A percentile compares a stretch with the other conserved stretches of the same genome.
These are phyloP conservation scores for Lichtheimia ornata DNA, from an alignment of 371 early-diverging fungal genomes.

Conservation along the genomic window DNA sequence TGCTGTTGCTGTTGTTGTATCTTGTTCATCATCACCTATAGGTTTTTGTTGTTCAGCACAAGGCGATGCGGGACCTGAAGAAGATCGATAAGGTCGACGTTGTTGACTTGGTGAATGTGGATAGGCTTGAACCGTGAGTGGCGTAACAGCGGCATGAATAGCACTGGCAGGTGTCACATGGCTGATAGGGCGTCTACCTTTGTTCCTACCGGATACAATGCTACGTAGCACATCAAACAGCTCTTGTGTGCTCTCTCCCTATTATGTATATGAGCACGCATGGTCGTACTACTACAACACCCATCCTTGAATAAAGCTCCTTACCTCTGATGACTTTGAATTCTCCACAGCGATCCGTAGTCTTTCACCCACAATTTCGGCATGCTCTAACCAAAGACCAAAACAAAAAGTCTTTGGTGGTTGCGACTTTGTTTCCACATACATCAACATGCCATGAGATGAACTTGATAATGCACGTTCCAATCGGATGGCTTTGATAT, in stretches of 20 bases:
- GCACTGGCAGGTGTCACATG: conserved; percentile 36
- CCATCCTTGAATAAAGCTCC: background rate
- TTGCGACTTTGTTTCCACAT: conserved; percentile 21
- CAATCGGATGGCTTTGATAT: conserved; percentile 30
- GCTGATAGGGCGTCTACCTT: conserved; percentile 23
- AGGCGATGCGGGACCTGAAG: background rate
- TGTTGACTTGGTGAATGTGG: conserved; percentile 13
- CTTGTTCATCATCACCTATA: conserved; percentile 1
- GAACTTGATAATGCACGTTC: conserved; percentile 20
- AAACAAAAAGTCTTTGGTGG: conserved; percentile 21
- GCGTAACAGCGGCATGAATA: conserved; percentile 31
- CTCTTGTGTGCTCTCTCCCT: conserved; percentile 19
- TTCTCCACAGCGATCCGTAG: conserved; percentile 26
- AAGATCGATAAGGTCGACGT: background rate
- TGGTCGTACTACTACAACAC: background rate
- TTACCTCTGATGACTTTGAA: conserved; percentile 15
- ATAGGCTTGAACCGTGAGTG: conserved; percentile 39
- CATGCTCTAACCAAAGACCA: conserved; percentile 37
- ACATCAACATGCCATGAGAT: conserved; percentile 27
- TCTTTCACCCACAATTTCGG: conserved; percentile 32
- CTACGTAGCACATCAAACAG: conserved; percentile 30
- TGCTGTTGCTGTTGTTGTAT: background rate
- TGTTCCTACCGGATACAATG: conserved; percentile 15
- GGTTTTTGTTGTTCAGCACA: background rate
- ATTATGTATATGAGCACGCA: background rate